Evolutionary conservation across 2,329 filamentous ascomycete genomes (phyloP).

Genomic region (Teratosphaeria viscida): DNA sequence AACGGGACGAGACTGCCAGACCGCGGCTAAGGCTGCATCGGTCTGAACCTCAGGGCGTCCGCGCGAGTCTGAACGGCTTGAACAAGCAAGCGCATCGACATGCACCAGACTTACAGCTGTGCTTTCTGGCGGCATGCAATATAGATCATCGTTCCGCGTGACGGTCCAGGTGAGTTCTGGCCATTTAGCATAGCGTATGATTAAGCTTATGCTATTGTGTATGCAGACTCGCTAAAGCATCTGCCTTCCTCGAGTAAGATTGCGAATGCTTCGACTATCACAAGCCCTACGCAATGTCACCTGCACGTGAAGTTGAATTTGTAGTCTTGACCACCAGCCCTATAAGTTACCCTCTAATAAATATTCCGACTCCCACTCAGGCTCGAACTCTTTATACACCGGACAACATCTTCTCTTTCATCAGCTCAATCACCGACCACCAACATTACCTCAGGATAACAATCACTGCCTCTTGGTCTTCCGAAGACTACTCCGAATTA

Average conservation of each 20-base stretch:
- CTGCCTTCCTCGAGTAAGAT: not conserved
- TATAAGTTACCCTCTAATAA: not conserved
- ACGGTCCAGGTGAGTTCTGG: not conserved
- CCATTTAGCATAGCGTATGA: not conserved
- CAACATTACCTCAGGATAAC: not conserved
- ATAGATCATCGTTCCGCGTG: not conserved
- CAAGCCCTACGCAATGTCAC: not conserved
- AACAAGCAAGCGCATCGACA: no score
- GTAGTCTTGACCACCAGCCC: not conserved
- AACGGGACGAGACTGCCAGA: not conserved
- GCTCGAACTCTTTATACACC: not conserved
- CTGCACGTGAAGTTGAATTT: not conserved
- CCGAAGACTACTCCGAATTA: not conserved
- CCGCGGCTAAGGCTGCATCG: not conserved
- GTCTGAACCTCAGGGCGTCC: not conserved
- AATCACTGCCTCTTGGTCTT: not conserved
- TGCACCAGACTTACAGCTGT: no score
- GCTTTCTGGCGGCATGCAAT: not conserved
- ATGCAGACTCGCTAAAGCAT: not conserved
- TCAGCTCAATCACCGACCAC: not conserved
- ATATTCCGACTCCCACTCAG: not conserved
- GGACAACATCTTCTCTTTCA: not conserved
- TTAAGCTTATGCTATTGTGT: not conserved
- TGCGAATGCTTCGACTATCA: not conserved
- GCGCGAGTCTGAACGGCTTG: no score